phyloP scores from a whole-genome alignment of 2,329 filamentous ascomycete species.

The Fusarium clavum region DNA sequence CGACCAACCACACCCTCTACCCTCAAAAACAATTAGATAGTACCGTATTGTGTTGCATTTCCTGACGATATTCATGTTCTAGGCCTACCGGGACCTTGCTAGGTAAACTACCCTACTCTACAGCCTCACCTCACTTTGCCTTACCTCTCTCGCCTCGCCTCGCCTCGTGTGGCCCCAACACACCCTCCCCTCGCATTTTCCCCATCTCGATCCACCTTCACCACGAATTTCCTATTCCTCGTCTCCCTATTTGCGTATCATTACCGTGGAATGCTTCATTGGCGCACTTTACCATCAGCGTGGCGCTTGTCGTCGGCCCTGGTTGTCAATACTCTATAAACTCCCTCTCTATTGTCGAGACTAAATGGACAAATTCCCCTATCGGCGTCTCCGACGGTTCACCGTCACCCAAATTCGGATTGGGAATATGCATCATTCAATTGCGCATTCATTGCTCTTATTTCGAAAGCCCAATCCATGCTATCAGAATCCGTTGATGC shows the following conservation, averaged over 20 bases:
- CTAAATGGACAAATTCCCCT: slow-evolving; percentile 5
- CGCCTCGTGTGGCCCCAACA: not conserved
- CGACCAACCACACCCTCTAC: not conserved
- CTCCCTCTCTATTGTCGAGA: not conserved
- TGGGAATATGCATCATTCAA: not conserved
- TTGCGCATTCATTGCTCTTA: not conserved
- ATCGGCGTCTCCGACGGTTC: slow-evolving; percentile 22
- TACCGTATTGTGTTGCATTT: not conserved
- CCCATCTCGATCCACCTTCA: slow-evolving; percentile 10
- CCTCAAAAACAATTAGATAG: not conserved
- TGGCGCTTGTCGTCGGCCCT: not conserved
- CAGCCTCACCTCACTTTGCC: slow-evolving; percentile 8
- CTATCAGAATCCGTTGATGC: slow-evolving; percentile 3
- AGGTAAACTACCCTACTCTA: slow-evolving; percentile 45
- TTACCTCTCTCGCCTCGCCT: slow-evolving; percentile 1
- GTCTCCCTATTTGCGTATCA: not conserved
- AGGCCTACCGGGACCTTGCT: slow-evolving; percentile 54
- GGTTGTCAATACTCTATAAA: not conserved
- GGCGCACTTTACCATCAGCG: not conserved
- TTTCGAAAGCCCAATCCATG: not conserved
- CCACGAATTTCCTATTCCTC: not conserved
- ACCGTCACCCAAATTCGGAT: not conserved
- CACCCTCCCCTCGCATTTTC: not conserved
- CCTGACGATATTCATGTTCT: slow-evolving; percentile 46
- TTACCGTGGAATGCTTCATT: slow-evolving; percentile 3